Evolutionary conservation across 148 eudicot genomes (phyloP).

Genomic region (Arbutus unedo): DNA sequence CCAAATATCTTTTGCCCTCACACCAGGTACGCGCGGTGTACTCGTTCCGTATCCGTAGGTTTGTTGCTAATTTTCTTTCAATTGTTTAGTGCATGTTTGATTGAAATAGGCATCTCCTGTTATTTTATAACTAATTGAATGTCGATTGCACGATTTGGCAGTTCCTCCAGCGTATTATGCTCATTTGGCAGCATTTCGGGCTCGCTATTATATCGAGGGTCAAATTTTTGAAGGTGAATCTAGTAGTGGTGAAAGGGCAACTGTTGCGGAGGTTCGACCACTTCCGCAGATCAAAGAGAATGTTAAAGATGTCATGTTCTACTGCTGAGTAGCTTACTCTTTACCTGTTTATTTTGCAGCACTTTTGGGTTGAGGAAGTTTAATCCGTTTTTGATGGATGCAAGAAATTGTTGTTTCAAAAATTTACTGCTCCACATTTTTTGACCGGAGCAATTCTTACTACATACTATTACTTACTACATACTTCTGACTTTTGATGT

Average conservation of each 20-base stretch:
- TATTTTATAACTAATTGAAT: background rate
- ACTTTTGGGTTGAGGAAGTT: too few relatives aligned
- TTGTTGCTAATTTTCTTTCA: conserved; percentile 5
- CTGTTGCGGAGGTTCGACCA: conserved; percentile 18
- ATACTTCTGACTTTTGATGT: too few relatives aligned
- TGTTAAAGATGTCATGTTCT: conserved; percentile 74
- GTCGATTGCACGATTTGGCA: conserved; percentile 22
- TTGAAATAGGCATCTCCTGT: background rate
- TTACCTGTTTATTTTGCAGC: too few relatives aligned
- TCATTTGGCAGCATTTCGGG: conserved; percentile 76
- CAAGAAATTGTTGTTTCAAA: too few relatives aligned
- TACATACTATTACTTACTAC: too few relatives aligned
- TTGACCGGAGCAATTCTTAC: too few relatives aligned
- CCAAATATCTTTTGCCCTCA: background rate
- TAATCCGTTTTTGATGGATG: too few relatives aligned
- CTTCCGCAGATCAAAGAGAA: conserved; percentile 49
- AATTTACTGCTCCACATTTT: too few relatives aligned
- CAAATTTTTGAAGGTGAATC: conserved; percentile 46
- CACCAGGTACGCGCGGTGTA: conserved; percentile 81
- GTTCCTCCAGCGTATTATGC: conserved; percentile 92
- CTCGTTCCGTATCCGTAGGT: conserved; percentile 90
- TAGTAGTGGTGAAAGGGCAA: conserved; percentile 19
- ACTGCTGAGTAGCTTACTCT: conserved; percentile 33
- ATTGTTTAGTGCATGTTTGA: background rate
- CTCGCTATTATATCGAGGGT: conserved; percentile 67